Conservation (phyloP, 176 grass and related monocot species). For the Oryza glumipatula region DNA sequence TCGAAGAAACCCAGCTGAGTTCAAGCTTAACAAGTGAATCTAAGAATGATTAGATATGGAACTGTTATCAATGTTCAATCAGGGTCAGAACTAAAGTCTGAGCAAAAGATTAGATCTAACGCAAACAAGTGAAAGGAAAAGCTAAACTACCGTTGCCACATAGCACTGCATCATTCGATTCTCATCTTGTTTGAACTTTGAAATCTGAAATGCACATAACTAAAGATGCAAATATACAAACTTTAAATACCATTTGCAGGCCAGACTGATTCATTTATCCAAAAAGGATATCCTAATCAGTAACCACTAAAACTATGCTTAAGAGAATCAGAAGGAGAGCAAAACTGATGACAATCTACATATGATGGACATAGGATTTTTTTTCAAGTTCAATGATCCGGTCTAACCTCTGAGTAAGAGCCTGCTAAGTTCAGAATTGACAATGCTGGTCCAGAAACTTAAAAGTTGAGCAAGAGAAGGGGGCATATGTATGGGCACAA, state of each 20-base stretch:
- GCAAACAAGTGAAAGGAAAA: not conserved
- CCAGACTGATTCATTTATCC: not conserved
- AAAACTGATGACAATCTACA: not conserved
- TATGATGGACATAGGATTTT: not conserved
- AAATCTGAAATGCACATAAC: constrained; percentile 14
- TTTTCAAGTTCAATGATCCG: not conserved
- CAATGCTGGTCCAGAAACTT: not conserved
- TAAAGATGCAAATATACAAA: not conserved
- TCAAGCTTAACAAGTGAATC: constrained; percentile 13
- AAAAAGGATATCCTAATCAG: not conserved
- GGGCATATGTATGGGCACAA: not conserved
- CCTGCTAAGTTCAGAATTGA: constrained; percentile 18
- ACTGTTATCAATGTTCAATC: not conserved
- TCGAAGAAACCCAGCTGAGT: constrained; percentile 11
- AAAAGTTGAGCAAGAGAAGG: not conserved
- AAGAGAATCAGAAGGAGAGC: not conserved
- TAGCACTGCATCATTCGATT: constrained; percentile 16
- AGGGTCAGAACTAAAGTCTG: not conserved
- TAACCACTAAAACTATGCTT: not conserved
- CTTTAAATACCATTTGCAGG: not conserved
- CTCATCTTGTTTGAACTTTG: constrained; percentile 17
- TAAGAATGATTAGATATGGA: not conserved
- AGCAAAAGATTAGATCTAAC: not conserved
- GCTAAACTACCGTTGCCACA: not conserved
- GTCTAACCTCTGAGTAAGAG: not conserved